Evolutionary conservation across 2,329 filamentous ascomycete species (phyloP), one percentile per base, ranked within the genome.

Genomic region (Ophiocordyceps camponoti-floridani): DNA sequence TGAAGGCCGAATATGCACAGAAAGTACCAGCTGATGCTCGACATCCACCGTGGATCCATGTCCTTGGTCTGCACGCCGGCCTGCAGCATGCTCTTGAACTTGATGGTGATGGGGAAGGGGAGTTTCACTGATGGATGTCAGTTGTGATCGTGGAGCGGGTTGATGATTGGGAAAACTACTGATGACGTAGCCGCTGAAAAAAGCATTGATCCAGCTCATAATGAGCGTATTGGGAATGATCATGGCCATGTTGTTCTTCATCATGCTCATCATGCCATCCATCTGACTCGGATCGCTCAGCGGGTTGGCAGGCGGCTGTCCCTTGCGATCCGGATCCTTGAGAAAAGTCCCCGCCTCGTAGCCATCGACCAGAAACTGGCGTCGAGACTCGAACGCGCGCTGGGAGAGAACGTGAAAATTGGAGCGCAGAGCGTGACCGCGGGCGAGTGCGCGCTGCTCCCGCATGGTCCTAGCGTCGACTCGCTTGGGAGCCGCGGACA

Each of bases 191-290:
- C 91, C 91, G 44, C 86, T 93, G 57, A 98, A 98, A 60, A 96
- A 98, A 0, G 91, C 88, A 66, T 98, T 98, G 61, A 98, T 96
- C 91, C 91, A 98, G 52, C 89, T 91, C 91, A 98, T 98, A 53
- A 98, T 98, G 59, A 98, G 66, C 6, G 88, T 96, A 64, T 98
- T 94, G 43, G 91, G 91, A 47, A 98, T 86, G 69, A 98, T 96
- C 91, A 96, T 98, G 51, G 91, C 89, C 84, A 98, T 94, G 60
- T 98, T 94, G 47, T 88, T 88, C 75, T 98, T 98, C 85, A 98
- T 94, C 86, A 94, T 94, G 53, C 91, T 89, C 91, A 98, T 98
- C 91, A 98, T 98, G 53, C 88, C 89, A 59, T 98, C 93, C 91
- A 98, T 98, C 47, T 85, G 86, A 42, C 82, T 82, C 19, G 93